Conservation (phyloP, 805 yeast genomes). For the Candida golubevii region DNA sequence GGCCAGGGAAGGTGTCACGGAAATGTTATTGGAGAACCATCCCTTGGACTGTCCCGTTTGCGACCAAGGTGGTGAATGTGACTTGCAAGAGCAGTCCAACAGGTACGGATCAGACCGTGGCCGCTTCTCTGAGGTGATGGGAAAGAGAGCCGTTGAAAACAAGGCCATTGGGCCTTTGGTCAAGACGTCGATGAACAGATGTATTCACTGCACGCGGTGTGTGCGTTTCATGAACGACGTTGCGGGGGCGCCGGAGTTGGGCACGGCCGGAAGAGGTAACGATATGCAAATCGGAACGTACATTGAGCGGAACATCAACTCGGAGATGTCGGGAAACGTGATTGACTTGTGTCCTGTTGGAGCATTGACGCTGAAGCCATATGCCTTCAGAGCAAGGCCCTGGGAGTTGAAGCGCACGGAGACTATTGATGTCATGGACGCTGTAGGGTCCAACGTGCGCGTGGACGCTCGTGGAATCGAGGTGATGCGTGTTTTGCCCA, state of each 20-base stretch:
- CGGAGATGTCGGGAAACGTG: slow-evolving; percentile 83
- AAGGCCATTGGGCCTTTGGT: slow-evolving; percentile 87
- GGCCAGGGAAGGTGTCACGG: slow-evolving; percentile 88
- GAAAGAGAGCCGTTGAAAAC: slow-evolving; percentile 88
- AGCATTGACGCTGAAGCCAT: slow-evolving; percentile 85
- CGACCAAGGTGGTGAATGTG: slow-evolving; percentile 95
- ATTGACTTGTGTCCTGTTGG: slow-evolving; percentile 91
- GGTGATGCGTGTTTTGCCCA: slow-evolving; percentile 82
- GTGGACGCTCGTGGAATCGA: slow-evolving; percentile 85
- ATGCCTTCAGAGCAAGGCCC: slow-evolving; percentile 89
- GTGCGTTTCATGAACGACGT: slow-evolving; percentile 85
- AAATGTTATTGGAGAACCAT: slow-evolving; percentile 82
- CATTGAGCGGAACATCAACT: slow-evolving; percentile 76
- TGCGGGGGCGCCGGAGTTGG: slow-evolving; percentile 90
- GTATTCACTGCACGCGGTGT: slow-evolving; percentile 90
- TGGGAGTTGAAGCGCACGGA: slow-evolving; percentile 92
- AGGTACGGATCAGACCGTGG: slow-evolving; percentile 86
- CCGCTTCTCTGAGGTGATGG: slow-evolving; percentile 73
- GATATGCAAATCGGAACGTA: slow-evolving; percentile 91
- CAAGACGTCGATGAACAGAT: slow-evolving; percentile 87
- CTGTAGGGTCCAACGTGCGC: slow-evolving; percentile 74
- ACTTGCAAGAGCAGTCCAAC: slow-evolving; percentile 80
- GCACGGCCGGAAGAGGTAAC: slow-evolving; percentile 86
- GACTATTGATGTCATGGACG: slow-evolving; percentile 80
- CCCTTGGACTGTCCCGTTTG: slow-evolving; percentile 91